Evolutionary conservation across 202 grass and related monocot species (phyloP), one percentile per base, ranked within the genome.

Genomic region (Musa balbisiana): DNA sequence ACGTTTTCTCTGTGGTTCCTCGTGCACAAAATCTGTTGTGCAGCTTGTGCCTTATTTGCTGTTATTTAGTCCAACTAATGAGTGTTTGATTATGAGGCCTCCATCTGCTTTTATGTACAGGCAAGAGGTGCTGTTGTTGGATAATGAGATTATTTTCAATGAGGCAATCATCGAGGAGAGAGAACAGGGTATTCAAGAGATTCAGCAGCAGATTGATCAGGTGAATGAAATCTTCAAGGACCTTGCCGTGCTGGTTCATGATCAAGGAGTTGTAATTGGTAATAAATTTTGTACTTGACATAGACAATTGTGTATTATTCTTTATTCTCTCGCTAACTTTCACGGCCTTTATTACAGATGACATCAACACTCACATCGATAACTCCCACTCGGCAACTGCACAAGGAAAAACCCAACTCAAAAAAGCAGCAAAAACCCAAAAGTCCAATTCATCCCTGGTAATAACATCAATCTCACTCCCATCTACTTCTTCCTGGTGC

Each of bases 141-240:
- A 91, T 87, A 97, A 93, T 79, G 90, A 97, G 63, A 81, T 91
- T 16, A 84, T 97, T 29, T 97, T 92, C 73, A 97, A 97, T 76
- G 84, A 86, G 52, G 84, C 80, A 16, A 81, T 86, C 22, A 82
- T 86, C 56, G 84, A 86, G 59, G 84, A 97, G 86, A 97, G 93
- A 79, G 90, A 97, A 24, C 93, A 93, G 75, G 90, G 93, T 58
- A 93, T 97, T 72, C 90, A 97, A 81, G 93, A 97, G 33, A 97
- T 97, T 82, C 93, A 97, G 23, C 84, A 93, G 21, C 93, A 96
- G 83, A 96, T 96, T 55, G 83, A 85, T 80, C 89, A 96, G 87
- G 92, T 96, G 81, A 96, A 90, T 1, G 93, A 97, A 82, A 97
- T 97, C 49, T 97, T 97, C 67, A 97, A 93, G 83, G 93, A 97